These are phyloP conservation scores for Fusarium sp. DNA, from an alignment of 2,329 filamentous ascomycete genomes.

Conservation along the genomic window DNA sequence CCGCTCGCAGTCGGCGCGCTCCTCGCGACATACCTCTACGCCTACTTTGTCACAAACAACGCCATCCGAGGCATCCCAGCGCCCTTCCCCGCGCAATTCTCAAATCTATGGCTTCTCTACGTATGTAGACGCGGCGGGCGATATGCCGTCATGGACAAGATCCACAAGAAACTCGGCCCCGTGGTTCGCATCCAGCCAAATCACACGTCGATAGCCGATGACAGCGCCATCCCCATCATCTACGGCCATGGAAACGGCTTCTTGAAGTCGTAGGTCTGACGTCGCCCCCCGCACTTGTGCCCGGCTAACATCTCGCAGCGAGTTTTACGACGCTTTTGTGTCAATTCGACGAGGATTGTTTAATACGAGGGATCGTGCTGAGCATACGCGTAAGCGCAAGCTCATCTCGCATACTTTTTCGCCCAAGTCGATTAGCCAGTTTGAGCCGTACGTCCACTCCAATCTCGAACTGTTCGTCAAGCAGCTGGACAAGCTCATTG, in stretches of 20 bases:
- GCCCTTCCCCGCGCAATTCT: conserved; percentile 76
- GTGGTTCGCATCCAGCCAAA: conserved; percentile 88
- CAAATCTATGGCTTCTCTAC: conserved; percentile 85
- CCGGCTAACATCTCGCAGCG: conserved; percentile 60
- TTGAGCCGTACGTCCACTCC: conserved; percentile 89
- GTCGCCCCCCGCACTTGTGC: accelerated
- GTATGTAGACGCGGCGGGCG: conserved; percentile 76
- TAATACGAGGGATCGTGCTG: conserved; percentile 86
- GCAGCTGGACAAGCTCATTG: conserved; percentile 78
- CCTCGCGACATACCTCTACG: conserved; percentile 70
- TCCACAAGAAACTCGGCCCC: conserved; percentile 84
- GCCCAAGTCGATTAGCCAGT: conserved; percentile 84
- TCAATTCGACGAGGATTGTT: conserved; percentile 89
- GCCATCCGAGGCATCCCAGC: conserved; percentile 71
- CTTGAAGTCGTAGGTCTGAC: conserved; percentile 72
- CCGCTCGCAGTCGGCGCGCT: conserved; percentile 64
- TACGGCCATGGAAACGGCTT: conserved; percentile 88
- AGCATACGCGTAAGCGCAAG: conserved; percentile 92
- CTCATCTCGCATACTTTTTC: conserved; percentile 90
- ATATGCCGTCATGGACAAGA: conserved; percentile 76
- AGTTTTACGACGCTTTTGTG: conserved; percentile 94
- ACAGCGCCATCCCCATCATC: conserved; percentile 80
- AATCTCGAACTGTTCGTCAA: conserved; percentile 83
- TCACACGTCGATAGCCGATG: conserved; percentile 87
- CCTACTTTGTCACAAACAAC: conserved; percentile 71